Conservation (phyloP, 2,329 filamentous ascomycete genomes). For the Cordyceps farinosa region DNA sequence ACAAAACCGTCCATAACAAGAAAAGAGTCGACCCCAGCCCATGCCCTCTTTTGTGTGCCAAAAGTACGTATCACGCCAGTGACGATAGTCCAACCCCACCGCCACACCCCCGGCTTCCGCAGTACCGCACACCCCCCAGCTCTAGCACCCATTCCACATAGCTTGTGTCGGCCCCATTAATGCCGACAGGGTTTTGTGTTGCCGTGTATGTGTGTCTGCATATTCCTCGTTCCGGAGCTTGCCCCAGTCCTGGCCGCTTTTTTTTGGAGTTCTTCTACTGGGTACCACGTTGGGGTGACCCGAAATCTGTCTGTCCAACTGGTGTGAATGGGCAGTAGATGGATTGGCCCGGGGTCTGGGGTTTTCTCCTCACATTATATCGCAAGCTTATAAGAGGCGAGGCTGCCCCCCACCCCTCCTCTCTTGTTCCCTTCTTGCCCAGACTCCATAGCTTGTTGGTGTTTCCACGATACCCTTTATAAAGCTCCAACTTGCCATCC, state of each 20-base stretch:
- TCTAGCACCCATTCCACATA: constrained; percentile 11
- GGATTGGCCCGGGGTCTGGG: neutral
- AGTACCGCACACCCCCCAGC: constrained; percentile 11
- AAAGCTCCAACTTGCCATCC: neutral
- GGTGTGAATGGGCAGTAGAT: neutral
- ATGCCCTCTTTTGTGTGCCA: neutral
- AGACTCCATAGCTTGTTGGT: constrained; percentile 7
- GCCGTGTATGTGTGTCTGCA: neutral
- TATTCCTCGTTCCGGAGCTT: constrained; percentile 9
- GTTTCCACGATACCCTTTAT: neutral
- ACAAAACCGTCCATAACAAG: neutral
- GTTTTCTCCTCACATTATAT: neutral
- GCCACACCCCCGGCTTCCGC: constrained; percentile 8
- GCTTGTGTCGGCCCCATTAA: constrained; percentile 7
- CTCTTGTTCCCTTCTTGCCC: neutral
- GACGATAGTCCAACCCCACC: neutral
- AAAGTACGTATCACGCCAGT: neutral
- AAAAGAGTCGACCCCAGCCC: neutral
- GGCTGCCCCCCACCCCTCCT: neutral
- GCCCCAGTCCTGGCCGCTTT: neutral
- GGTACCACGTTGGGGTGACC: neutral
- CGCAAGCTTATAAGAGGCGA: constrained; percentile 9
- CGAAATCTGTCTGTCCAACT: neutral
- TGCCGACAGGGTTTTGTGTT: constrained; percentile 1
- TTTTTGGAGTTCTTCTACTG: neutral